phyloP scores from a whole-genome alignment of 1,284 basidiomycete genomes.

The Cystobasidium slooffiae region DNA sequence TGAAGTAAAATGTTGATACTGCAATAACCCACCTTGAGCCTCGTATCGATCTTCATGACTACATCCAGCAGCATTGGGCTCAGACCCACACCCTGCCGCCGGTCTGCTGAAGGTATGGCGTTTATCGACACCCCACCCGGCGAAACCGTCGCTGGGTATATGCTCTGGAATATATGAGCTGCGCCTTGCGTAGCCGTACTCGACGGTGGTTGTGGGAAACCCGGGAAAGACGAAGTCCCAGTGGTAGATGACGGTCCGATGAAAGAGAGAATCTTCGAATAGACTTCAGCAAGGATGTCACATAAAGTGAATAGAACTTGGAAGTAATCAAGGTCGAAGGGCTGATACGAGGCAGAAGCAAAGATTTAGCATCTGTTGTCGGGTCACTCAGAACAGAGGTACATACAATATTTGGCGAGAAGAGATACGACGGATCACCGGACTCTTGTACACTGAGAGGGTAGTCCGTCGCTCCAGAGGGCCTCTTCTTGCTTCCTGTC shows the following conservation, averaged over 20 bases:
- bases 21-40: slow-evolving; percentile 70
- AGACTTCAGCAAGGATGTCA: slow-evolving; percentile 81
- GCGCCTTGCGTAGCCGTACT: slow-evolving; percentile 26
- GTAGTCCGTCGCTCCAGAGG: slow-evolving; percentile 38
- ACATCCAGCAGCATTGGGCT: slow-evolving; percentile 62
- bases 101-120: slow-evolving; percentile 25
- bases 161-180: slow-evolving; percentile 9
- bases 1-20: not conserved
- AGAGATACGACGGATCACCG: slow-evolving; percentile 70
- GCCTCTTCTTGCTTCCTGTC: slow-evolving; percentile 26
- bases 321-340: slow-evolving; percentile 81
- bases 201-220: slow-evolving; percentile 37
- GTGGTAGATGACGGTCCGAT: slow-evolving; percentile 61
- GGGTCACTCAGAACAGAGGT: not conserved
- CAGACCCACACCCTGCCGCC: slow-evolving; percentile 47
- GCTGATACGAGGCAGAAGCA: slow-evolving; percentile 60
- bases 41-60: slow-evolving; percentile 75
- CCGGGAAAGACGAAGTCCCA: slow-evolving; percentile 24
- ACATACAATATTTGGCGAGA: slow-evolving; percentile 67
- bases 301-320: slow-evolving; percentile 81
- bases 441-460: slow-evolving; percentile 44
- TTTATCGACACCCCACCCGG: slow-evolving; percentile 28
- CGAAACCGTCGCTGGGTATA: slow-evolving; percentile 2
- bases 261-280: slow-evolving; percentile 77
- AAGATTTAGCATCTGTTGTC: not conserved